Base-by-base conservation (phyloP, 345 rosid genomes). In the Zanthoxylum bungeanum region DNA sequence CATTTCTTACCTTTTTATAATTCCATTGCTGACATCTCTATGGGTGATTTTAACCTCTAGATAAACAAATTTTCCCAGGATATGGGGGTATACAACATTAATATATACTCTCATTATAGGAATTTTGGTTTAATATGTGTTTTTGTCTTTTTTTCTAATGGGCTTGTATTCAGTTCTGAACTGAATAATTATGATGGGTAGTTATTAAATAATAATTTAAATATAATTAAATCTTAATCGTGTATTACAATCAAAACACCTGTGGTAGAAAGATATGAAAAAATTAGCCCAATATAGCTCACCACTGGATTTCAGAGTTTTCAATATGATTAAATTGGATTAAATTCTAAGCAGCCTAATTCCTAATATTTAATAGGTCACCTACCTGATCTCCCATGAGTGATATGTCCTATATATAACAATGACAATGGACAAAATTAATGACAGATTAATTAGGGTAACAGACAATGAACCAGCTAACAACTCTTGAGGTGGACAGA, bases 21-120 rank as follows among this genome's bases (percentile, higher is more conserved):
- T 49, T 66, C 52, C 50, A 53, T 2, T 67, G 42, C 57, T 67
- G n/a, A 52, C 4, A 30, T 72, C 52, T 46, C 19, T n/a, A 5
- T 33, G 50, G 60, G 62, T 67, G 55, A 52, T 60, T 27, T 33
- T 57, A 40, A n/a, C 61, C 40, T 56, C 56, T 5, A 56, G 37
- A 56, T 56, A 39, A 33, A 66, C 1, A 4, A 5, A 46, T 64
- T 28, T 49, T 27, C 28, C 7, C 62, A 30, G 16, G 27, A 2
- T 3, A 14, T 59, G 16, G 8, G 30, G 24, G 24, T 58, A 30
- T 58, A 58, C 40, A 9, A 22, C 25, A 7, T 21, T 16, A 7
- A 16, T 14, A 47, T 14, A 14, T 17, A 17, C 19, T 47, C 51
- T 47, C 51, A n/a, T 17, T 4, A 17, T 5, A 33, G 16, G 34